Conservation (phyloP, 306 rosid species). For the Castanospermum australe region DNA sequence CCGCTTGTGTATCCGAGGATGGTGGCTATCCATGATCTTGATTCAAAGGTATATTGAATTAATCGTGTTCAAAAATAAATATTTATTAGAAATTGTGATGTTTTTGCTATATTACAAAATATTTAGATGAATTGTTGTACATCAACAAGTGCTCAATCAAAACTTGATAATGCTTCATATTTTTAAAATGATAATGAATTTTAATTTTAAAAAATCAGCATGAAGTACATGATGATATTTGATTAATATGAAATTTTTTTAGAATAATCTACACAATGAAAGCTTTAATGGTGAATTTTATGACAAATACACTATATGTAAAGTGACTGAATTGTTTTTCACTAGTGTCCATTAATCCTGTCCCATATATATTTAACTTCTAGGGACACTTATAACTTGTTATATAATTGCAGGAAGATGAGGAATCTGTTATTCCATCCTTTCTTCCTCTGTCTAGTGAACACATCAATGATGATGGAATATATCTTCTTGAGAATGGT, state of each 20-base stretch:
- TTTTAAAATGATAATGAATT: neutral
- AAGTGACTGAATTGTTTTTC: neutral
- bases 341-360: neutral
- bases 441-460: constrained; percentile 90
- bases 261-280: neutral
- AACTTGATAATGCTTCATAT: neutral
- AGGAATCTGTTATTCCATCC: constrained; percentile 68
- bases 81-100: constrained; percentile 15
- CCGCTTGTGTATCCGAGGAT: constrained; percentile 96
- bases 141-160: neutral
- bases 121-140: neutral
- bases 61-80: neutral
- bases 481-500: constrained; percentile 97
- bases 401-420: constrained; percentile 58
- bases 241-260: neutral
- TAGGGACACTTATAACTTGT: constrained; percentile 6
- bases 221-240: neutral
- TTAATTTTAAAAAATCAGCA: neutral
- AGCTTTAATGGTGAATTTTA: neutral
- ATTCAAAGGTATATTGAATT: constrained; percentile 61
- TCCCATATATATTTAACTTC: constrained; percentile 14
- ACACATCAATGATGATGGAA: constrained; percentile 71
- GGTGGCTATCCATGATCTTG: constrained; percentile 82
- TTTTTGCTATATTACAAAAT: neutral
- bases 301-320: neutral